Evolutionary conservation across 2,329 filamentous ascomycete genomes (phyloP), one percentile per base, ranked within the genome.

Genomic region (Paradendryphiella salina): DNA sequence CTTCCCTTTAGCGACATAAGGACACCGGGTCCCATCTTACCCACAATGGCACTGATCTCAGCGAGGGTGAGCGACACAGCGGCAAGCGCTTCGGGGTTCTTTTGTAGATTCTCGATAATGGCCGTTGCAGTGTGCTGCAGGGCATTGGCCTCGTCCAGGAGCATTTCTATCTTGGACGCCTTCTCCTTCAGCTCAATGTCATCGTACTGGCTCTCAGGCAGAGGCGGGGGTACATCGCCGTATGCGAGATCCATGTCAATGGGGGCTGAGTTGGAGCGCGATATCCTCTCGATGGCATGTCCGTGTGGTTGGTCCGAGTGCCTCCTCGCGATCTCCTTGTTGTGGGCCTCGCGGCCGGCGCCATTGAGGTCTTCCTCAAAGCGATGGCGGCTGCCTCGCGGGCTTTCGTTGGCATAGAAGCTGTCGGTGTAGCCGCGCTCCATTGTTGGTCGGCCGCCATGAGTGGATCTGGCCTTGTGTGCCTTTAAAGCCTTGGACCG

Each of bases 161-260:
- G 79, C 39, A 78, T 76, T 70, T 96, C 90, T 37, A 96, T 85
- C 60, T 84, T 86, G 52, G 79, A 81, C 52, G 96, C 85, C 38
- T 96, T 84, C 14, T 78, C 82, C 58, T 84, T 82, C 41, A 89
- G 77, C 50, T 86, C 83, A 10, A 77, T 74, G 31, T 87, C 79
- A 33, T 82, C 76, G 46, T 79, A 64, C 32, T 75, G 69, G 42
- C 64, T 77, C 61, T 72, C 74, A 70, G 74, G 77, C 10, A 90
- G 74, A 63, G 91, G 83, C 49, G 89, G 85, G 1, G 88, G 89
- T 0, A 94, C 79, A 44, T 89, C 86, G 52, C 93, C 93, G 65
- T 96, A 97, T 6, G 93, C 93, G 6, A 97, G 80, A 69, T 96
- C 82, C 89, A 96, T 91, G 67, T 96, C 93, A 62, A 96, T 85